These are phyloP conservation scores for Dacryopinax primogenitus DNA, from an alignment of 768 basidiomycete species.

Conservation along the genomic window DNA sequence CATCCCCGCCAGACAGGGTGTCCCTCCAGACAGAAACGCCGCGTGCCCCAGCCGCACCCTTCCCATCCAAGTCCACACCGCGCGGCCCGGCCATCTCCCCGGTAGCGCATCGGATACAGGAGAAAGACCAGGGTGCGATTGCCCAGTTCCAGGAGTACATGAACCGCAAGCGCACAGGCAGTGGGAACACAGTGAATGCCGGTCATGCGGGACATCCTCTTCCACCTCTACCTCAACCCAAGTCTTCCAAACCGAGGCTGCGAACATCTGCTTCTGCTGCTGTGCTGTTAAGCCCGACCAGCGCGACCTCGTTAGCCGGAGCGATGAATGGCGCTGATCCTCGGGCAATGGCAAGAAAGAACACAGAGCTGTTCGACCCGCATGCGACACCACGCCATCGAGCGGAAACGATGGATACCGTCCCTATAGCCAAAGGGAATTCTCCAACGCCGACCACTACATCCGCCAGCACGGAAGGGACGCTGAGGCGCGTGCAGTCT, in stretches of 20 bases:
- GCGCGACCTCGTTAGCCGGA: neutral
- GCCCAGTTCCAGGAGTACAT: constrained; percentile 51
- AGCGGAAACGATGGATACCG: neutral
- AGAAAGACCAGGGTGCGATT: constrained; percentile 76
- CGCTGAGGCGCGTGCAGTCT: neutral
- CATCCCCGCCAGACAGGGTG: constrained; percentile 2
- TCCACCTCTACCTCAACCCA: neutral
- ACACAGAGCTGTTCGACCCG: neutral
- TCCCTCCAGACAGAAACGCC: constrained; percentile 3
- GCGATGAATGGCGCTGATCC: neutral
- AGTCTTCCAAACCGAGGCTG: neutral
- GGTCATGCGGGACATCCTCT: neutral
- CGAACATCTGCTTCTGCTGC: neutral
- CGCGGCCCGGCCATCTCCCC: constrained; percentile 46
- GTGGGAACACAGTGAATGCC: constrained; percentile 1
- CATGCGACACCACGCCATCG: neutral
- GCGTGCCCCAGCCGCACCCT: neutral
- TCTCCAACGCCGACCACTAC: neutral
- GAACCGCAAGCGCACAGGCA: constrained; percentile 64
- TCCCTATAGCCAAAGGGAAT: neutral
- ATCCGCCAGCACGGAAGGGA: neutral
- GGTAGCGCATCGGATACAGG: constrained; percentile 65
- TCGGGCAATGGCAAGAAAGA: neutral
- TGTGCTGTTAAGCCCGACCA: neutral
- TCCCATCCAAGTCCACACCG: constrained; percentile 11